A percentile compares a stretch with the other conserved stretches of the same genome.
Evolutionary conservation across 306 rosid species (phyloP).

Genomic region (Acacia crassicarpa): DNA sequence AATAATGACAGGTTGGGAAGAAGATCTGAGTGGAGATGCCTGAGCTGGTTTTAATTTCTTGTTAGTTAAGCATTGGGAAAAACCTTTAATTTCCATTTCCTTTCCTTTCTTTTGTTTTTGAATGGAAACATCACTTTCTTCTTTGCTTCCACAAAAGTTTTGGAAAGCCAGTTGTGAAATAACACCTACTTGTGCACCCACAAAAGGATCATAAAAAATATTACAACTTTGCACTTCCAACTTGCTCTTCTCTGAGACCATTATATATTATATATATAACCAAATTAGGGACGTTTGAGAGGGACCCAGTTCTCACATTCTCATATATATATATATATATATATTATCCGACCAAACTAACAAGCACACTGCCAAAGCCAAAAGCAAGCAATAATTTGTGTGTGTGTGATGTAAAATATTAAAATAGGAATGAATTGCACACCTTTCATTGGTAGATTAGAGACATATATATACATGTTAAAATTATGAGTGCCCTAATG

Average conservation of each 20-base stretch:
- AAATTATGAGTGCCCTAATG: no score
- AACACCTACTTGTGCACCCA: slow-evolving; percentile 27
- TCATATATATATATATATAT: no score
- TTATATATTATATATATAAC: neutral
- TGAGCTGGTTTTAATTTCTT: slow-evolving; percentile 42
- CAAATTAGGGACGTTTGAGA: no score
- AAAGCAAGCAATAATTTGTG: no score
- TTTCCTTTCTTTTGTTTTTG: slow-evolving; percentile 24
- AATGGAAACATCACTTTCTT: slow-evolving; percentile 38
- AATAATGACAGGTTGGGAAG: neutral
- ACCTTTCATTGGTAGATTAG: no score
- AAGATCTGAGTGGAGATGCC: slow-evolving; percentile 11
- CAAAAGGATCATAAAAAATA: neutral
- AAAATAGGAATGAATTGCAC: no score
- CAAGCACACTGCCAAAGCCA: no score
- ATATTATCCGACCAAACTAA: no score
- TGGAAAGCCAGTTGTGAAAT: slow-evolving; percentile 38
- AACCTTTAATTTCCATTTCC: slow-evolving; percentile 21
- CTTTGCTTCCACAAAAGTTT: slow-evolving; percentile 34
- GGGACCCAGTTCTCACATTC: no score
- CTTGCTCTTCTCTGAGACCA: slow-evolving; percentile 2
- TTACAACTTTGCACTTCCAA: slow-evolving; percentile 8
- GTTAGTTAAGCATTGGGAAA: slow-evolving; percentile 48
- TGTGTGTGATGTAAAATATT: no score
- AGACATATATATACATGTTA: no score